A percentile compares a stretch with the other conserved stretches of the same genome.
Evolutionary conservation across 164 flowering plant genomes (phyloP).

Genomic region (Stephania yunnanensis): DNA sequence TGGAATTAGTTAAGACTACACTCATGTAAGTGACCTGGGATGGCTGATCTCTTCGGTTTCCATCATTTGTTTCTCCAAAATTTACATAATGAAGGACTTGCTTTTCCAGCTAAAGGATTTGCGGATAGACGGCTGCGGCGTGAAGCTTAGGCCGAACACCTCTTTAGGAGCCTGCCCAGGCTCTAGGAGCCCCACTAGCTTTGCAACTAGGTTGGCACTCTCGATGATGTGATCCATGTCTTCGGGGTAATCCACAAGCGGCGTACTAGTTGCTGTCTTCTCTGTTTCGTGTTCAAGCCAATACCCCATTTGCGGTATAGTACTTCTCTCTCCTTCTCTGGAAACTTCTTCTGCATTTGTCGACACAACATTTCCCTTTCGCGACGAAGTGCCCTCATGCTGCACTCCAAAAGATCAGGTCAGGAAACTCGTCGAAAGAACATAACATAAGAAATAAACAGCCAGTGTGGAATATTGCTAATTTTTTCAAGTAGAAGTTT

Average conservation of each 20-base stretch:
- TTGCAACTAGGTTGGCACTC: conserved; percentile 75
- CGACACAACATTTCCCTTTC: conserved; percentile 73
- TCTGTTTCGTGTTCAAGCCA: conserved; percentile 52
- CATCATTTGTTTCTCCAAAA: conserved; percentile 6
- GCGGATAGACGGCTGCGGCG: conserved; percentile 38
- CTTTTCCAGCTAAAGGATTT: conserved; percentile 42
- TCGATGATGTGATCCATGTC: conserved; percentile 54
- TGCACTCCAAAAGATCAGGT: conserved; percentile 19
- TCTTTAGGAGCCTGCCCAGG: conserved; percentile 64
- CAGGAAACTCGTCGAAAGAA: not conserved
- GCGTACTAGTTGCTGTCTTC: conserved; percentile 57
- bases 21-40: not conserved
- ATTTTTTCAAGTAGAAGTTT: not conserved
- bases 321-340: conserved; percentile 51
- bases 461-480: not conserved
- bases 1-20: conserved; percentile 5
- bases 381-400: conserved; percentile 53
- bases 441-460: not conserved
- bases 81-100: conserved; percentile 30
- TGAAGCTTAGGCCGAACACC: conserved; percentile 84
- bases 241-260: conserved; percentile 54
- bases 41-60: not conserved
- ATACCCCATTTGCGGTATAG: conserved; percentile 75
- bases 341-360: conserved; percentile 56
- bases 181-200: conserved; percentile 52